Evolutionary conservation across 129 eudicot genomes (phyloP).

Genomic region (Helichrysum umbraculigerum): DNA sequence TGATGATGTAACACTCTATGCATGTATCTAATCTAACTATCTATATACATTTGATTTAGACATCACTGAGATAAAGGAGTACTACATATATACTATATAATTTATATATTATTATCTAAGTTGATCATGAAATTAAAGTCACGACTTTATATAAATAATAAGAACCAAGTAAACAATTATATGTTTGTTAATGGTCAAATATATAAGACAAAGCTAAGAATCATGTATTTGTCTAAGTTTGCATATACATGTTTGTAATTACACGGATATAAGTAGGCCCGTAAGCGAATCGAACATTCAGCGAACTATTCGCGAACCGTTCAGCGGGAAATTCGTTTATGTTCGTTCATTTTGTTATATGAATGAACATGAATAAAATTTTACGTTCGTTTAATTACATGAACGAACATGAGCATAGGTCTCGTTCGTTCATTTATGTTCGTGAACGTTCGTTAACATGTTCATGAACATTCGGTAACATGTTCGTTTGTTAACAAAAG

Average conservation of each 20-base stretch:
- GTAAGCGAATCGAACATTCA: no score
- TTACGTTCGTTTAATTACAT: no score
- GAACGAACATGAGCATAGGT: no score
- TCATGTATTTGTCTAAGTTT: neutral
- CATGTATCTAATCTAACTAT: no score
- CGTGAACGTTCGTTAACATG: no score
- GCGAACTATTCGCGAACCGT: no score
- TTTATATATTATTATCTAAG: neutral
- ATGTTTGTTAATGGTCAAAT: neutral
- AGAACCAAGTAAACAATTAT: neutral
- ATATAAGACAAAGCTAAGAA: neutral
- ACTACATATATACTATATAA: neutral
- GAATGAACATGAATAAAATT: no score
- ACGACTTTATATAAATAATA: neutral
- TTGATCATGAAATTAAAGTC: neutral
- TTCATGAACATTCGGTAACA: no score
- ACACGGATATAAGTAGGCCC: neutral
- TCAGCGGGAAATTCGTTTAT: no score
- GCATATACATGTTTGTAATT: neutral
- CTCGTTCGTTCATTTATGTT: no score
- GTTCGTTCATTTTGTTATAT: no score
- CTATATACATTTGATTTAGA: constrained; percentile 8
- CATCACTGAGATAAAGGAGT: neutral
- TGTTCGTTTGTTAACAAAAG: no score
- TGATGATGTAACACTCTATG: neutral